phyloP scores from a whole-genome alignment of 148 eudicot genomes.

The Fagopyrum tataricum region DNA sequence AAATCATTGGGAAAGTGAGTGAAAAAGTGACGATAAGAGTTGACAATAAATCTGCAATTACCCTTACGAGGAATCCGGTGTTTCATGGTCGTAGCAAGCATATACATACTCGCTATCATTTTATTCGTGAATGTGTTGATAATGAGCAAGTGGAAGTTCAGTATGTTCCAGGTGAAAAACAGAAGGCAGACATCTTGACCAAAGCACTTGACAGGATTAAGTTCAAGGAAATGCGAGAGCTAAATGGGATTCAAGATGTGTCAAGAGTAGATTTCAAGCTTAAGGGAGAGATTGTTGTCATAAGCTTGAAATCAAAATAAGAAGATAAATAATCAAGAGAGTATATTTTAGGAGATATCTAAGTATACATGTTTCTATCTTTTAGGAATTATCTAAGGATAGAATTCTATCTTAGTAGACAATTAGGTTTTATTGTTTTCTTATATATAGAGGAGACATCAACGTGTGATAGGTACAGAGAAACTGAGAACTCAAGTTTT shows the following conservation, averaged over 20 bases:
- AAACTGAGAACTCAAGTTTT: too few species aligned
- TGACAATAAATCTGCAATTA: background rate
- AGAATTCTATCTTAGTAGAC: too few species aligned
- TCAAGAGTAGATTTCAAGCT: constrained; percentile 7
- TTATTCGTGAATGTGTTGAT: constrained; percentile 3
- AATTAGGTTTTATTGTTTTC: too few species aligned
- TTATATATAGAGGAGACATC: too few species aligned
- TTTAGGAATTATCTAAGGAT: too few species aligned
- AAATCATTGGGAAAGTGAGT: background rate
- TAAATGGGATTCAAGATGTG: constrained; percentile 12
- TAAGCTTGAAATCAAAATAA: constrained; percentile 3
- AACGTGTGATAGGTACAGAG: too few species aligned
- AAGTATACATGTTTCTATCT: too few species aligned
- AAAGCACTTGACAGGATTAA: background rate
- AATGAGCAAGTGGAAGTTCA: background rate
- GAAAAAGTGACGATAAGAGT: background rate
- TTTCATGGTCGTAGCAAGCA: background rate
- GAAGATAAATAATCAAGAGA: background rate
- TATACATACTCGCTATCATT: background rate
- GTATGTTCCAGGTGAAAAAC: background rate
- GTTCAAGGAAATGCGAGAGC: background rate
- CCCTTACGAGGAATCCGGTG: background rate
- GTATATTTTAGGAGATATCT: background rate
- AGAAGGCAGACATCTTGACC: constrained; percentile 2
- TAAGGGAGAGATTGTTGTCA: constrained; percentile 15